Percentiles rank a stretch among this genome's conserved stretches.
Conservation (phyloP, 208 protist genomes). For the Leishmania martiniquensis region DNA sequence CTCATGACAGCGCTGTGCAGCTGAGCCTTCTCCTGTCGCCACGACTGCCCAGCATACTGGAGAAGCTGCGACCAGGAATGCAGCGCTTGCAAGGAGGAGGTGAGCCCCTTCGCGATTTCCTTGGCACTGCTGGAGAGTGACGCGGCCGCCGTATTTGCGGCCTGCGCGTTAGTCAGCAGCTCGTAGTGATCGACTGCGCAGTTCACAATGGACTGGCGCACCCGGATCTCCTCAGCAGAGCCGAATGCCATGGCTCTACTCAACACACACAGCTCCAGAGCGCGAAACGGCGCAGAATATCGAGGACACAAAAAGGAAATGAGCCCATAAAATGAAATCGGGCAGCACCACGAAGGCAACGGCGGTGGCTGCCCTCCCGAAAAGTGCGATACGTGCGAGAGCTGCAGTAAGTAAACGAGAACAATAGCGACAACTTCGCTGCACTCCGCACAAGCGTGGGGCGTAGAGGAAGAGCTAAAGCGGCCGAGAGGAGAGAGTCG, state of each 20-base stretch:
- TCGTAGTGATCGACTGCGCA: conserved; percentile 72
- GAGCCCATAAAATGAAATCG: no score
- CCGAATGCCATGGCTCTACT: conserved; percentile 3
- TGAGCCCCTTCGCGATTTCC: conserved; percentile 44
- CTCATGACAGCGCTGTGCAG: conserved; percentile 50
- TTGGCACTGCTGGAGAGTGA: conserved; percentile 39
- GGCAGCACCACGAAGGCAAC: not conserved
- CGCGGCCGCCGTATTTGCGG: conserved; percentile 49
- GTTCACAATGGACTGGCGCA: conserved; percentile 64
- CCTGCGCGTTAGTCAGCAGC: conserved; percentile 57
- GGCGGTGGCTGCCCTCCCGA: not conserved
- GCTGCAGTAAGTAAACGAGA: not conserved
- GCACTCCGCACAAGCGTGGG: not conserved
- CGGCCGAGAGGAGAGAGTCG: not conserved
- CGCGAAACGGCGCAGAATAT: not conserved
- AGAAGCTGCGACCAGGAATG: conserved; percentile 54
- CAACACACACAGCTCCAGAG: no score
- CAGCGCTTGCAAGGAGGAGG: conserved; percentile 51
- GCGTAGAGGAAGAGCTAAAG: not conserved
- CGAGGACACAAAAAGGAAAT: no score
- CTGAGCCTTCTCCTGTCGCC: conserved; percentile 65
- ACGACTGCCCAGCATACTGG: conserved; percentile 43
- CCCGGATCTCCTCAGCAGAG: conserved; percentile 42
- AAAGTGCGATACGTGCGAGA: not conserved
- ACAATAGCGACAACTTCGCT: not conserved